Evolutionary conservation across 345 rosid species (phyloP).

Genomic region (Brassica juncea): DNA sequence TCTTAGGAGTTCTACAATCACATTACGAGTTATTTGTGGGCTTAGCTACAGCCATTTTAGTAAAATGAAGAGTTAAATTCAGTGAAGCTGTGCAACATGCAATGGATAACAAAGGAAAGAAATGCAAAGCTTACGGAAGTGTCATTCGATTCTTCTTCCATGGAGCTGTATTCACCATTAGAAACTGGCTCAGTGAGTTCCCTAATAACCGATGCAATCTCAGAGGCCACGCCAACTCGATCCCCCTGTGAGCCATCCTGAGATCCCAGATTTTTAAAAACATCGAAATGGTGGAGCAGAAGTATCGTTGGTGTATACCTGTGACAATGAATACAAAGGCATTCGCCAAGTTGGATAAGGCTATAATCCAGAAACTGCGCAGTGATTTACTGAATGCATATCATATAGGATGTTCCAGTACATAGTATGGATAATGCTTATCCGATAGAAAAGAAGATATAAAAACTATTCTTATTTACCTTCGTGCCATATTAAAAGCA

Average conservation of each 20-base stretch:
- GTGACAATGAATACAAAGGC: conserved; percentile 34
- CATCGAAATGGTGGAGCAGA: conserved; percentile 90
- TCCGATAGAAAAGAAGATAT: neutral
- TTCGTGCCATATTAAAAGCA: conserved; percentile 79
- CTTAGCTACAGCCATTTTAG: neutral
- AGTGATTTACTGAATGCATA: neutral
- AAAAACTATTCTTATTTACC: conserved; percentile 48
- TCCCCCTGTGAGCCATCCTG: conserved; percentile 72
- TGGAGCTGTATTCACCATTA: conserved; percentile 49
- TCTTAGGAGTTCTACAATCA: neutral
- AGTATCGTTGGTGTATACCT: conserved; percentile 85
- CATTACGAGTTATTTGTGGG: neutral
- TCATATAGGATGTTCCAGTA: neutral
- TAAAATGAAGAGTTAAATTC: neutral
- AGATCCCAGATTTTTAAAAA: conserved; percentile 64
- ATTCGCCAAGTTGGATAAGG: conserved; percentile 10
- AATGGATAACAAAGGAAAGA: conserved; percentile 18
- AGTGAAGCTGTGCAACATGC: conserved; percentile 23
- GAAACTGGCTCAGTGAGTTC: conserved; percentile 70
- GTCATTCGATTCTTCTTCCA: conserved; percentile 47
- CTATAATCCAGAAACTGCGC: neutral
- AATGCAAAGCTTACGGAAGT: conserved; percentile 57
- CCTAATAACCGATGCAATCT: conserved; percentile 85
- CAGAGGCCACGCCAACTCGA: conserved; percentile 74
- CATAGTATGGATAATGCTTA: neutral